Conservation (phyloP, 495 filamentous ascomycete species). For the Penicillium daleae region DNA sequence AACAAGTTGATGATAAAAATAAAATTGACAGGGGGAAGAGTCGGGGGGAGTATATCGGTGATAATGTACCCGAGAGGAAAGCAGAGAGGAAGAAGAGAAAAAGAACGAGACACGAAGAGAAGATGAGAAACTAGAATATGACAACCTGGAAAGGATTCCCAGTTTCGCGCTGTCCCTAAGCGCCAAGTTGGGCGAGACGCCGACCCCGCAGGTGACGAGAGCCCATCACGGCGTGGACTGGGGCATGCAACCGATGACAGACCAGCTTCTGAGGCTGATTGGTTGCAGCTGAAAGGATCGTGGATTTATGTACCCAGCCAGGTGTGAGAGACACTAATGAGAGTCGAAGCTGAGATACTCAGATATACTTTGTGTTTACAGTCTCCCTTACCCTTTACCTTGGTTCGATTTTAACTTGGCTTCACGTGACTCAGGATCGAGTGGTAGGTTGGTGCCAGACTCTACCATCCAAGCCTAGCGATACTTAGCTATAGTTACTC, state of each 20-base stretch:
- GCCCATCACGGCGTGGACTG: constrained; percentile 13
- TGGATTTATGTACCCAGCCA: background rate
- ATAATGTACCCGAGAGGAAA: background rate
- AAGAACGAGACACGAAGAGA: background rate
- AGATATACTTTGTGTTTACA: constrained; percentile 6
- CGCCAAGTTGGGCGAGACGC: constrained; percentile 30
- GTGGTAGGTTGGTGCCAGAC: no score
- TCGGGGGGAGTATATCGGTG: constrained; percentile 1
- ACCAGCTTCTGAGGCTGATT: background rate
- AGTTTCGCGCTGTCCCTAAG: constrained; percentile 10
- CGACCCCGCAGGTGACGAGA: constrained; percentile 32
- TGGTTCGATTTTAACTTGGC: background rate
- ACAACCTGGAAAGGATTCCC: background rate
- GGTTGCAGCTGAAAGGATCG: background rate
- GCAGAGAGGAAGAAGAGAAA: background rate
- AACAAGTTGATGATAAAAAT: constrained; percentile 11
- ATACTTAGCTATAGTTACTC: no score
- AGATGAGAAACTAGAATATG: constrained; percentile 4
- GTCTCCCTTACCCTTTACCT: no score
- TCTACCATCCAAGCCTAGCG: no score
- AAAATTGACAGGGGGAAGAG: constrained; percentile 8
- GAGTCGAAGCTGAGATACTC: background rate
- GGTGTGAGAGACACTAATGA: background rate
- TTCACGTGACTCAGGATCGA: background rate
- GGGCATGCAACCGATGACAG: background rate